Conservation (phyloP, 495 filamentous ascomycete species). For the Penicillium paxilli region DNA sequence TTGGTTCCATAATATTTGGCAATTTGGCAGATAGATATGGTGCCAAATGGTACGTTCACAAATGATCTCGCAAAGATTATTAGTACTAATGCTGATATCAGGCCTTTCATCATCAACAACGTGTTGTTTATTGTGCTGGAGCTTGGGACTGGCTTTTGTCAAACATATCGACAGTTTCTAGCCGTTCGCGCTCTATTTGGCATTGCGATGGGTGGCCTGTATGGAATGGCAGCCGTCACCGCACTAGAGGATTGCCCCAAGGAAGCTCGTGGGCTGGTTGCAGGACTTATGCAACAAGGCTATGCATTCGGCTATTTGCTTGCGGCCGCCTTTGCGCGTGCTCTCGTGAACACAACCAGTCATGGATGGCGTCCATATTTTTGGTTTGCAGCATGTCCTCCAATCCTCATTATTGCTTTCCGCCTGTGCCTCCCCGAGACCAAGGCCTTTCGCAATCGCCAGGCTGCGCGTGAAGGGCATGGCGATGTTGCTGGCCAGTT, state of each 20-base stretch:
- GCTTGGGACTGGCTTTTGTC: slow-evolving; percentile 71
- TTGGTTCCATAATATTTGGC: too few relatives aligned
- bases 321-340: slow-evolving; percentile 71
- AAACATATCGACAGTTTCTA: slow-evolving; percentile 72
- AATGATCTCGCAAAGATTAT: too few relatives aligned
- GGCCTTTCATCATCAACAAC: slow-evolving; percentile 75
- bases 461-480: slow-evolving; percentile 49
- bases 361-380: slow-evolving; percentile 76
- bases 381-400: slow-evolving; percentile 78
- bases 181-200: slow-evolving; percentile 76
- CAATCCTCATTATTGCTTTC: slow-evolving; percentile 73
- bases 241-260: slow-evolving; percentile 77
- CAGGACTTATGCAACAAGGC: slow-evolving; percentile 78
- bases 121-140: slow-evolving; percentile 75
- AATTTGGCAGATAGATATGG: too few relatives aligned
- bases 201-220: slow-evolving; percentile 81
- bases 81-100: too few relatives aligned
- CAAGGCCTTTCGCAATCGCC: slow-evolving; percentile 57
- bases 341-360: slow-evolving; percentile 63
- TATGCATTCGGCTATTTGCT: slow-evolving; percentile 83
- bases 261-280: slow-evolving; percentile 68
- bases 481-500: slow-evolving; percentile 21
- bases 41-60: too few relatives aligned
- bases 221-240: slow-evolving; percentile 82
- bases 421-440: slow-evolving; percentile 69